These are phyloP conservation scores for Lavandula angustifolia DNA, from an alignment of 257 asterid genomes.

Conservation along the genomic window DNA sequence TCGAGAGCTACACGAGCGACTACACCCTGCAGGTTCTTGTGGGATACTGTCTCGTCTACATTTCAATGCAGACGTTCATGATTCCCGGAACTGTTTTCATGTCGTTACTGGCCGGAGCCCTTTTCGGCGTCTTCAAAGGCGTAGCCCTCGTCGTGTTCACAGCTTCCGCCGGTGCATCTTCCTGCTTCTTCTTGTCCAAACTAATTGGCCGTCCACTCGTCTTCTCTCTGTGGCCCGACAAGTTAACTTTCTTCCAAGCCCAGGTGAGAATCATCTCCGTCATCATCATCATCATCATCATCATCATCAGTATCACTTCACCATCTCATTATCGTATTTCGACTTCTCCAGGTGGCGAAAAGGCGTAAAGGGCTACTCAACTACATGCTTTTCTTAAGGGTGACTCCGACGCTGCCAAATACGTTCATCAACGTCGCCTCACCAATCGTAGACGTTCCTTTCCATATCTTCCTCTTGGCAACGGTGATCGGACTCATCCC, in stretches of 20 bases:
- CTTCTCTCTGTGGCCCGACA: constrained; percentile 95
- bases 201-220: constrained; percentile 88
- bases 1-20: constrained; percentile 94
- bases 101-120: constrained; percentile 95
- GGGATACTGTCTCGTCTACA: constrained; percentile 86
- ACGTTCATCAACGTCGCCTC: constrained; percentile 94
- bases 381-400: constrained; percentile 93
- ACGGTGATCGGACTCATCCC: constrained; percentile 89
- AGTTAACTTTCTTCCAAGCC: constrained; percentile 72
- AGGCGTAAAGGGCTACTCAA: constrained; percentile 72
- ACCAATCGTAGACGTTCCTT: constrained; percentile 92
- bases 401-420: constrained; percentile 94
- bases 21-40: constrained; percentile 86
- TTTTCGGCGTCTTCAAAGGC: constrained; percentile 86
- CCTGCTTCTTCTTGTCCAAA: constrained; percentile 86
- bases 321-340: constrained; percentile 23
- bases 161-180: constrained; percentile 96
- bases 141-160: constrained; percentile 87
- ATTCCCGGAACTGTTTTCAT: constrained; percentile 94
- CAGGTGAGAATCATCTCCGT: constrained; percentile 56
- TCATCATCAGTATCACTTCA: not conserved
- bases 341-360: constrained; percentile 65
- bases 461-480: constrained; percentile 79
- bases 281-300: not conserved
- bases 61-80: constrained; percentile 99